phyloP scores from a whole-genome alignment of 2,329 filamentous ascomycete genomes.

The Trichophyton benhamiae region DNA sequence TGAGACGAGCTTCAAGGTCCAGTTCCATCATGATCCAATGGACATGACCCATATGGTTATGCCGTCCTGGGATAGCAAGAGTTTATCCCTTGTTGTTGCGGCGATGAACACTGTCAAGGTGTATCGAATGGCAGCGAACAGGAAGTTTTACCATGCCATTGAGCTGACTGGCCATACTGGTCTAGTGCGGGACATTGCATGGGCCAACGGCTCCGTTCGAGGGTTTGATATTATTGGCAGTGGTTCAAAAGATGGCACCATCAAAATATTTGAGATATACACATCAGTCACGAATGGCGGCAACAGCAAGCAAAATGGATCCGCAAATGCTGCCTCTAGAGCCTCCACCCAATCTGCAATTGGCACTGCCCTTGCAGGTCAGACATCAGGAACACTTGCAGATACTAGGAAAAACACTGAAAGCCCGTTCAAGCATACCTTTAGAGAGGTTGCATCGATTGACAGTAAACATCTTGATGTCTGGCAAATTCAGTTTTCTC shows the following conservation, averaged over 20 bases:
- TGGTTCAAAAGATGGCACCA: constrained; percentile 79
- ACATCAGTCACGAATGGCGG: constrained; percentile 23
- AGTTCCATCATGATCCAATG: constrained; percentile 72
- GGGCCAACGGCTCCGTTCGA: constrained; percentile 82
- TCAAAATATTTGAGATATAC: constrained; percentile 66
- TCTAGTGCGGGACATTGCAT: constrained; percentile 76
- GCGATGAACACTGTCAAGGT: constrained; percentile 73
- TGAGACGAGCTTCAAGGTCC: constrained; percentile 73
- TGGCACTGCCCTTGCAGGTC: constrained; percentile 29
- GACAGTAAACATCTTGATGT: constrained; percentile 35
- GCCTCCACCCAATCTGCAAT: constrained; percentile 30
- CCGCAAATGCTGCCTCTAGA: constrained; percentile 14
- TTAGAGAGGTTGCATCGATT: constrained; percentile 32
- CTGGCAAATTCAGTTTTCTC: constrained; percentile 35
- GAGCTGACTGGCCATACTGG: constrained; percentile 61
- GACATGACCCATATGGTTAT: constrained; percentile 61
- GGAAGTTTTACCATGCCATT: constrained; percentile 74
- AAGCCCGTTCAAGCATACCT: constrained; percentile 31
- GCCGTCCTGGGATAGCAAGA: constrained; percentile 68
- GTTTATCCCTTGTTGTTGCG: constrained; percentile 70
- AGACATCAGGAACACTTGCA: constrained; percentile 17
- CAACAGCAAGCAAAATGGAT: constrained; percentile 20
- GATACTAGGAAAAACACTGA: constrained; percentile 26
- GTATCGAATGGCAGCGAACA: constrained; percentile 61
- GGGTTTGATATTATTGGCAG: constrained; percentile 86